Evolutionary conservation across 352 stramenopile species (phyloP), one percentile per base, ranked within the genome.

Genomic region (Phytophthora sansomeana): DNA sequence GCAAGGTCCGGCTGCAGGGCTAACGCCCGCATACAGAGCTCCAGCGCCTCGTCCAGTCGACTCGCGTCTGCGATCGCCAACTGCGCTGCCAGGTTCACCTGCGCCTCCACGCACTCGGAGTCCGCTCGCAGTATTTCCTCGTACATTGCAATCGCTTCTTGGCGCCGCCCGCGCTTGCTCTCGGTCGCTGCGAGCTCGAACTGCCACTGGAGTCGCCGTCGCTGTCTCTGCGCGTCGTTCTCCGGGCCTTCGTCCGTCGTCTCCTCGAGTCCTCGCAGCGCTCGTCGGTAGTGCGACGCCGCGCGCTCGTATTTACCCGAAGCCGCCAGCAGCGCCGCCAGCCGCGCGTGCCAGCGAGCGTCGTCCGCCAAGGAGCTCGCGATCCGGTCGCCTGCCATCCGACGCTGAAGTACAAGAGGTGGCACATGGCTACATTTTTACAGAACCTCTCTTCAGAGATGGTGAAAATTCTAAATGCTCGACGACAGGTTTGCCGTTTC

Each of bases 1-100:
- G 36, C 56, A 32, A 68, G 67, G 8, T 48, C 46, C 29, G 72
- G 73, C 16, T 47, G 58, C 38, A 80, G 43, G 26, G 42, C 33
- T 10, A 91, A 52, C 29, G 81, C 83, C 17, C 43, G 44, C 13
- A 66, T 26, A 49, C 77, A 89, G 46, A 78, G 76, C 16, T 47
- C 36, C n/a, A 78, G 49, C 1, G 82, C 80, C n/a, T 68, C 61
- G 16, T 72, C 57, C 6, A 87, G 28, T 2, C 63, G 56, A 16
- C 42, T 42, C 21, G 46, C 55, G 17, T 72, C 67, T 8, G 52
- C 36, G 44, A 85, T 77, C 43, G 78, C 78, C 53, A 83, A 46
- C 44, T 83, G 78, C 52, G 69, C 76, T 69, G 74, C 81, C 5
- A 90, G 43, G 52, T 94, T 92, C n/a, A 77, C 80, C 19, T 74